These are phyloP conservation scores for Solanum hybrid DNA, from an alignment of 305 asterid species.

Conservation along the genomic window DNA sequence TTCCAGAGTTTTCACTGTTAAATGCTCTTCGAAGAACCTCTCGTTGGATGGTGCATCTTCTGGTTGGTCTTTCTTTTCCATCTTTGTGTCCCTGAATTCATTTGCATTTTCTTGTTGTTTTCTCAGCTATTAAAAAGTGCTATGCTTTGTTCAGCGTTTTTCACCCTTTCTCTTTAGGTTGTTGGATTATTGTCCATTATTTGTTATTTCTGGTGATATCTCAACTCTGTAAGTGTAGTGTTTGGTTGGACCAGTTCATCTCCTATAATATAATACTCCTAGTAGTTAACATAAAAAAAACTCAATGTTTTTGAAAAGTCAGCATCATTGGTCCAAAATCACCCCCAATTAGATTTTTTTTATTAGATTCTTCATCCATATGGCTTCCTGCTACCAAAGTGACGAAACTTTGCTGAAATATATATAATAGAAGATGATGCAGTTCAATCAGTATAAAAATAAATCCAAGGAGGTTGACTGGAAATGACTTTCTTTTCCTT, in stretches of 20 bases:
- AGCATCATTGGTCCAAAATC: not conserved
- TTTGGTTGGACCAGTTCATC: not conserved
- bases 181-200: not conserved
- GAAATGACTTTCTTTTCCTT: not conserved
- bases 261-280: not conserved
- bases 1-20: constrained; percentile 29
- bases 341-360: not conserved
- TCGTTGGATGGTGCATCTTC: constrained; percentile 24
- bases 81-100: not conserved
- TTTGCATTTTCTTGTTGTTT: not conserved
- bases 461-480: not conserved
- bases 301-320: not conserved
- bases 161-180: not conserved
- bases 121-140: not conserved
- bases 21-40: constrained; percentile 40
- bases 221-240: not conserved
- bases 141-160: not conserved
- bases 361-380: not conserved
- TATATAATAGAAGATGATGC: not conserved
- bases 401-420: not conserved
- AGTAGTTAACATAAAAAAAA: not conserved
- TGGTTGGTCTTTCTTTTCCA: constrained; percentile 11
- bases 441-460: not conserved
- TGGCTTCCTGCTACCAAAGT: not conserved
- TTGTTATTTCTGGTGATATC: not conserved